A percentile compares a stretch with the other conserved stretches of the same genome.
Evolutionary conservation across 2,329 filamentous ascomycete genomes (phyloP).

Genomic region (Botryotinia narcissicola): DNA sequence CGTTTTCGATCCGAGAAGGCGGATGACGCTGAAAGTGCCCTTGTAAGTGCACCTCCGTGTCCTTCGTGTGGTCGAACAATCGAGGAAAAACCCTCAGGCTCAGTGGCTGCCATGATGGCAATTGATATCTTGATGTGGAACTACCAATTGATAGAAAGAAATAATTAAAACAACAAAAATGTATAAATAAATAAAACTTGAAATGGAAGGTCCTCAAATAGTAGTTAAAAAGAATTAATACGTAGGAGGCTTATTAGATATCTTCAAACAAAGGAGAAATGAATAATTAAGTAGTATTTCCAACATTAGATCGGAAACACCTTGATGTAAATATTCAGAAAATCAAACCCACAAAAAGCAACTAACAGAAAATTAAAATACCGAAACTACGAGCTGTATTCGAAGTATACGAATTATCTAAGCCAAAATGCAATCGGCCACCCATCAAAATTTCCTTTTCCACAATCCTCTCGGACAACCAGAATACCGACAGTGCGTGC

Average conservation of each 20-base stretch:
- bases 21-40: slow-evolving; percentile 21
- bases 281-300: not conserved
- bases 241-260: not conserved
- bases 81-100: slow-evolving; percentile 23
- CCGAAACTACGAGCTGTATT: not conserved
- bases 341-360: not conserved
- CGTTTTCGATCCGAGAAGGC: slow-evolving; percentile 23
- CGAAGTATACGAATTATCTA: not conserved
- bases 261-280: not conserved
- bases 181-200: not conserved
- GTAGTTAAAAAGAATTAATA: not conserved
- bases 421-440: not conserved
- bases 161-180: not conserved
- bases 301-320: not conserved
- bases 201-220: not conserved
- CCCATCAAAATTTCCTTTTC: not conserved
- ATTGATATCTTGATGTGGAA: not conserved
- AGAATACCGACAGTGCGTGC: slow-evolving; percentile 11
- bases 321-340: not conserved
- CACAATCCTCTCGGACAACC: slow-evolving; percentile 11
- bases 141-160: not conserved
- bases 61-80: slow-evolving; percentile 8
- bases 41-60: slow-evolving; percentile 13
- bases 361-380: not conserved
- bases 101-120: slow-evolving; percentile 23